phyloP scores from a whole-genome alignment of 2,329 filamentous ascomycete genomes.

The Calycina marina region DNA sequence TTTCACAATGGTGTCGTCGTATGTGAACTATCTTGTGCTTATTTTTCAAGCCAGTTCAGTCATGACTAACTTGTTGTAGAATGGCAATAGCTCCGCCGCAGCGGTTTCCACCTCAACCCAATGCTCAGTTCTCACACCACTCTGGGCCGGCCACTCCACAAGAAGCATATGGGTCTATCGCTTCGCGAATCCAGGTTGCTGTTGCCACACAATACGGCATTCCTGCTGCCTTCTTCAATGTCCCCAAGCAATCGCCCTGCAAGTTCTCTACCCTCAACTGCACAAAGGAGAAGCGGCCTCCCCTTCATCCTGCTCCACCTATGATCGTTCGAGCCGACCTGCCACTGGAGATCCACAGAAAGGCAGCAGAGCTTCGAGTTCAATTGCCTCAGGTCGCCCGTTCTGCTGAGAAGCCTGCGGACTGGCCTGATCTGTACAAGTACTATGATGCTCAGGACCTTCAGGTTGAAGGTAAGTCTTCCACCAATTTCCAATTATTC shows the following conservation, averaged over 20 bases:
- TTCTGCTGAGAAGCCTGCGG: slow-evolving; percentile 3
- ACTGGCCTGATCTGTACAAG: slow-evolving; percentile 17
- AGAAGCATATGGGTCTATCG: no score
- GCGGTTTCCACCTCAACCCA: no score
- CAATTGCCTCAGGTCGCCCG: slow-evolving; percentile 4
- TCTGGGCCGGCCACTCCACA: no score
- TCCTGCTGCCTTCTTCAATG: slow-evolving; percentile 5
- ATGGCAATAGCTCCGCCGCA: no score
- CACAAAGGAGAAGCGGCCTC: slow-evolving; percentile 4
- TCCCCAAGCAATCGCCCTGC: slow-evolving; percentile 6
- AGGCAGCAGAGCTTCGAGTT: slow-evolving; percentile 3
- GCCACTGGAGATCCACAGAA: slow-evolving; percentile 5
- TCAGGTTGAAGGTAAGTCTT: slow-evolving; percentile 12
- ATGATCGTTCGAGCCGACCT: slow-evolving; percentile 7
- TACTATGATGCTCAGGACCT: slow-evolving; percentile 23
- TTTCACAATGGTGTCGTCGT: no score
- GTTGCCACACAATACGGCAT: neutral
- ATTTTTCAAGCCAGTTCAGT: no score
- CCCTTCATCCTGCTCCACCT: slow-evolving; percentile 2
- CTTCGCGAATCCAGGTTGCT: no score
- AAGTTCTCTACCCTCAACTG: slow-evolving; percentile 13
- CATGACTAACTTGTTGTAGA: no score
- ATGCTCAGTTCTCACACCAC: no score
- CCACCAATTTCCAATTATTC: neutral
- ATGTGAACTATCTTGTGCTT: no score